A percentile compares a stretch with the other conserved stretches of the same genome.
phyloP scores from a whole-genome alignment of 1,139 yeast genomes.

The Hemisphaericaspora subhashii region DNA sequence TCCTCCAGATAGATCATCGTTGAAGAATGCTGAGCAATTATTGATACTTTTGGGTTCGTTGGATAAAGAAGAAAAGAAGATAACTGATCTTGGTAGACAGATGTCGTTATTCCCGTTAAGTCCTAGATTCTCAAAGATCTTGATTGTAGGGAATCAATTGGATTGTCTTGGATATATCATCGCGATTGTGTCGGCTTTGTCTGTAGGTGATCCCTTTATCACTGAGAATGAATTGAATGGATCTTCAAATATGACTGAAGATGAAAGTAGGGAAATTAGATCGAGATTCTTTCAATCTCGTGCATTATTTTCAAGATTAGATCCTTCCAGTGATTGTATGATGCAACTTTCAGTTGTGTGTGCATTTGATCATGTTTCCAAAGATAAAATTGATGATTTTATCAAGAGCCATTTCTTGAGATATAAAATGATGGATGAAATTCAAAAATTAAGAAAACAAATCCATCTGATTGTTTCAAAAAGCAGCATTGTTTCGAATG shows the following conservation, averaged over 20 bases:
- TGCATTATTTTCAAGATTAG: constrained; percentile 63
- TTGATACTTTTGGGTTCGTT: constrained; percentile 80
- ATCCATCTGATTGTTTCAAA: constrained; percentile 67
- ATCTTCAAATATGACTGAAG: constrained; percentile 25
- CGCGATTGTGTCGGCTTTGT: constrained; percentile 86
- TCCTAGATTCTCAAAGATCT: constrained; percentile 90
- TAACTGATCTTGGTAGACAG: constrained; percentile 77
- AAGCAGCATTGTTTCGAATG: constrained; percentile 57
- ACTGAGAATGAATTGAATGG: constrained; percentile 61
- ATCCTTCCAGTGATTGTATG: constrained; percentile 72
- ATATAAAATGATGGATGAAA: constrained; percentile 80
- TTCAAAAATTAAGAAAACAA: constrained; percentile 76
- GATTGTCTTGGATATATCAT: constrained; percentile 83
- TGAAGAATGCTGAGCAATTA: constrained; percentile 66
- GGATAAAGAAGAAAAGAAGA: constrained; percentile 42
- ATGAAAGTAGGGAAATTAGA: constrained; percentile 35
- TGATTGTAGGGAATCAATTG: constrained; percentile 83
- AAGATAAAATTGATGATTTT: constrained; percentile 46
- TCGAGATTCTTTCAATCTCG: constrained; percentile 56
- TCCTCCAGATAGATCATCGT: constrained; percentile 69
- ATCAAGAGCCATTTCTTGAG: constrained; percentile 62
- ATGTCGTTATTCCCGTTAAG: constrained; percentile 93
- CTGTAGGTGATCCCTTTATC: constrained; percentile 92
- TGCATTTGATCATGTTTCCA: constrained; percentile 77
- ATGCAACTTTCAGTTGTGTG: constrained; percentile 80